Base-by-base conservation (phyloP, 768 basidiomycete species). In the Naganishia onofrii region DNA sequence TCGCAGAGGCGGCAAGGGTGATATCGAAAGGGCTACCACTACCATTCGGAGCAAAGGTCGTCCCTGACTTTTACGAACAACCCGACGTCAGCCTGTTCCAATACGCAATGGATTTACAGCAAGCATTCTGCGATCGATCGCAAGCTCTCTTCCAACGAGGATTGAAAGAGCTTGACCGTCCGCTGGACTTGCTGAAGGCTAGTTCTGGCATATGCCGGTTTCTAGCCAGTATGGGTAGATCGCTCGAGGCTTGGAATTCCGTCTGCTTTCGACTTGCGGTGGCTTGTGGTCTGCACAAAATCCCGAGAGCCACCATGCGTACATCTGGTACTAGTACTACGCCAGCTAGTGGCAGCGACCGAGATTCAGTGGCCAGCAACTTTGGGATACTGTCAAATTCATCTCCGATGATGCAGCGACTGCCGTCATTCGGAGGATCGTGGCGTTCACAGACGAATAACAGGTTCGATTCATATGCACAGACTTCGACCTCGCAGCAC, bases 181-280 rank as follows among this genome's bases (percentile, higher is more conserved):
- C 76, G 15, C 76, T 76, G 51, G 77, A 80, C 52, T 70, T 80
- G 3, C 60, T 71, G n/a, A 71, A 76, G 44, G 79, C 79, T 0
- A 70, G 75, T 5, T 66, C 76, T 7, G 79, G 76, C 5, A 77
- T 80, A 42, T 71, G 76, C 15, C 70, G 76, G 52, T 72, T 74
- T 48, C 71, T 80, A 2, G 74, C 75, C 58, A 55, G 66, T 10
- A 57, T 73, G 19, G 79, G 79, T 13, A 73, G 76, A 38, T 76
- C 77, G 69, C 75, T 77, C 57, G 77, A 80, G 67, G 79, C 77
- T 0, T 78, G 75, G 75, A 76, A 74, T 55, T 68, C 78, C 13
- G 75, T 76, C 2, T 74, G 76, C 15, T 60, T 72, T 23, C 69
- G 79, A 26, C 46, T 80, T 10, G 60, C 74, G 38, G 72, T 77